Conservation (phyloP, 2,329 filamentous ascomycete species). For the Orbilia oligospora region DNA sequence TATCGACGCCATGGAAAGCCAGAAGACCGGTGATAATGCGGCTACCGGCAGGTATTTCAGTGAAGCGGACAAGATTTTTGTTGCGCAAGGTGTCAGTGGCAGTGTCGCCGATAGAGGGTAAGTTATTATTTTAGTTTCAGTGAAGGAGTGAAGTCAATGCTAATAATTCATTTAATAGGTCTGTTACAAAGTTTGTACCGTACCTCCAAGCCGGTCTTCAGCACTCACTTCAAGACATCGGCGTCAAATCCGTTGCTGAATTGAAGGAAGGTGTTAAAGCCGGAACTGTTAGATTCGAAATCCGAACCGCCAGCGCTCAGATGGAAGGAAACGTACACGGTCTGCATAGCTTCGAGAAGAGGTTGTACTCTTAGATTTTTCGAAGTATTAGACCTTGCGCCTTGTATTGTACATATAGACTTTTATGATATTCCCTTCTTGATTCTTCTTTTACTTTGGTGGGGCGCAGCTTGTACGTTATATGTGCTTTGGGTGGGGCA, state of each 20-base stretch:
- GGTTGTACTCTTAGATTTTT: constrained; percentile 84
- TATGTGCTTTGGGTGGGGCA: constrained; percentile 32
- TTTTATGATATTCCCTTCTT: constrained; percentile 7
- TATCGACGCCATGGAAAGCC: constrained; percentile 95
- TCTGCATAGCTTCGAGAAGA: constrained; percentile 99
- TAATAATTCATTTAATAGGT: constrained; percentile 66
- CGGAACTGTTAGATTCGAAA: constrained; percentile 89
- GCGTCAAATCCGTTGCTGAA: constrained; percentile 82
- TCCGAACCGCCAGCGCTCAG: constrained; percentile 93
- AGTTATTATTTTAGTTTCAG: constrained; percentile 63
- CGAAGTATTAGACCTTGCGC: neutral
- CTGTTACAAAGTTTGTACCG: constrained; percentile 93
- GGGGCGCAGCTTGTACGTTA: constrained; percentile 45
- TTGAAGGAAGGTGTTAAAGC: constrained; percentile 81
- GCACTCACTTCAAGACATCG: constrained; percentile 97
- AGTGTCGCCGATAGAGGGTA: constrained; percentile 80
- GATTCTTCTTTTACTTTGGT: neutral
- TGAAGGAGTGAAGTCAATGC: neutral
- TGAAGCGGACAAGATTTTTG: constrained; percentile 92
- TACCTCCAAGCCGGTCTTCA: constrained; percentile 96
- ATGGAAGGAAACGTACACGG: constrained; percentile 95
- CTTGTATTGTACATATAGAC: constrained; percentile 36
- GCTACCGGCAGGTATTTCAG: constrained; percentile 99
- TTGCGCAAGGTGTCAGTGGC: constrained; percentile 96
- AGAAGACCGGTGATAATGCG: constrained; percentile 84